A percentile compares a stretch with the other conserved stretches of the same genome.
These are phyloP conservation scores for Daedalea quercina DNA, from an alignment of 768 basidiomycete genomes.

Conservation along the genomic window DNA sequence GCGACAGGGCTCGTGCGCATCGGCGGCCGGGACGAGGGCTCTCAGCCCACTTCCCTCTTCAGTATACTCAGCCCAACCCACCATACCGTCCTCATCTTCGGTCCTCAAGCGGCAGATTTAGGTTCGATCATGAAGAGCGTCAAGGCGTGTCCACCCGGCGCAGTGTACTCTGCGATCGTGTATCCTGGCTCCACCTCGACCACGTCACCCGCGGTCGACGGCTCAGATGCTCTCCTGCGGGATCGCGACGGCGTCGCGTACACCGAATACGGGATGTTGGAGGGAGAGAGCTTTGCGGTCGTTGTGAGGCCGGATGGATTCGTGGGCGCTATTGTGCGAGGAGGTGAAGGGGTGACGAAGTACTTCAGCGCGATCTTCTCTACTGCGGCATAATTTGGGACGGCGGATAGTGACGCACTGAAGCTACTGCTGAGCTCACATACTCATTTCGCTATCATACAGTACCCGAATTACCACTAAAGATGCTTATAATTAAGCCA, in stretches of 20 bases:
- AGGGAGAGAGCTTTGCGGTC: not conserved
- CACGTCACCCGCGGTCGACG: not conserved
- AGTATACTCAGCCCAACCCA: conserved; percentile 16
- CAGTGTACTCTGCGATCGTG: not conserved
- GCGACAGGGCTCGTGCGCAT: not conserved
- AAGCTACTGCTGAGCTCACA: no score
- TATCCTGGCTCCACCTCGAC: not conserved
- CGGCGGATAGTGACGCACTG: no score
- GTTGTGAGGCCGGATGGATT: not conserved
- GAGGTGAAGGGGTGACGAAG: not conserved
- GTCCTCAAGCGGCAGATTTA: not conserved
- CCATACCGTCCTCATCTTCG: conserved; percentile 28
- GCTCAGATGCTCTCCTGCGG: not conserved
- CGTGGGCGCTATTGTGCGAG: not conserved
- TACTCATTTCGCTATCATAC: no score
- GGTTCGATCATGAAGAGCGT: not conserved
- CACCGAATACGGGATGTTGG: not conserved
- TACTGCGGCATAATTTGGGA: no score
- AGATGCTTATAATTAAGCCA: no score
- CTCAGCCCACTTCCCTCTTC: conserved; percentile 18
- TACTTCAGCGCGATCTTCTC: not conserved
- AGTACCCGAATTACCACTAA: no score
- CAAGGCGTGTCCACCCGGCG: not conserved
- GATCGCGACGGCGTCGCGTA: not conserved
- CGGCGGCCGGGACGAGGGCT: not conserved